A percentile compares a stretch with the other conserved stretches of the same genome.
phyloP scores from a whole-genome alignment of 1,284 basidiomycete species.

The Quambalaria eucalypti region DNA sequence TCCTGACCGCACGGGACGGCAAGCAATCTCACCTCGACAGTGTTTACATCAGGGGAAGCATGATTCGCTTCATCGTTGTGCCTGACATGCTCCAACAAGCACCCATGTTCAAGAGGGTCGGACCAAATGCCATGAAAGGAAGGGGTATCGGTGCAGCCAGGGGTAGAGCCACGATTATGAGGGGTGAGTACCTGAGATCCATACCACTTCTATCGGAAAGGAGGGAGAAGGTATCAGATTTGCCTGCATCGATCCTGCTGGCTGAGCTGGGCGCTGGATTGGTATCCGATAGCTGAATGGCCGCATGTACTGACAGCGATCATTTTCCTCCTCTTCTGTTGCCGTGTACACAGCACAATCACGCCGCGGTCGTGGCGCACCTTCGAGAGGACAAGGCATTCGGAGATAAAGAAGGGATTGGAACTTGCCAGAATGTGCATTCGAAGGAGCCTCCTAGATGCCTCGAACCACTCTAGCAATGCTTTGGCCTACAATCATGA shows the following conservation, averaged over 20 bases:
- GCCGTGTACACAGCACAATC: constrained; percentile 17
- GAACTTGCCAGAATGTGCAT: too few species aligned
- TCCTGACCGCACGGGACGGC: constrained; percentile 93
- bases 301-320: neutral
- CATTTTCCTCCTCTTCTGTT: neutral
- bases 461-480: too few species aligned
- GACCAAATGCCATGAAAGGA: constrained; percentile 95
- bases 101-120: constrained; percentile 98
- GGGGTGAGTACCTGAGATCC: constrained; percentile 50
- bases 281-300: neutral
- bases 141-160: constrained; percentile 96
- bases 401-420: neutral
- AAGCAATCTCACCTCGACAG: constrained; percentile 98
- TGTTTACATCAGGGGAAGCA: constrained; percentile 96
- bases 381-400: neutral
- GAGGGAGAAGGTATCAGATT: neutral
- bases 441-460: too few species aligned
- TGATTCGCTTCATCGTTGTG: constrained; percentile 87
- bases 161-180: constrained; percentile 91
- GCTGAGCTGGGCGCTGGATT: neutral
- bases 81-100: constrained; percentile 99
- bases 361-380: constrained; percentile 18
- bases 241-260: neutral
- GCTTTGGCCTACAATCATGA: too few species aligned
- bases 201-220: neutral